Base-by-base conservation (phyloP, 768 basidiomycete species). In the Flagelloscypha sp. region DNA sequence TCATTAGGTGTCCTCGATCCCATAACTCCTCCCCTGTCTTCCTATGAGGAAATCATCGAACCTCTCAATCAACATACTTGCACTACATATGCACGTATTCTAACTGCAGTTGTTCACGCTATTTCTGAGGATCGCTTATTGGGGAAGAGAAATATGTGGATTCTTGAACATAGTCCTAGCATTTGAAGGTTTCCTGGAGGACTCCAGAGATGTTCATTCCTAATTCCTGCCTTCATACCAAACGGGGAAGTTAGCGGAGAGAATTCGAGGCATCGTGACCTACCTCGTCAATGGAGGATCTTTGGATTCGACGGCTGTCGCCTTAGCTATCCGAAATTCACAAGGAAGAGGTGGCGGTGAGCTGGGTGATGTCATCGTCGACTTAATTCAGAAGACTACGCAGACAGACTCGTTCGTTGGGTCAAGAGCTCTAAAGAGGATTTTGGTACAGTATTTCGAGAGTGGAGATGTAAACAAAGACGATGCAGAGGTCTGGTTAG, bases 401-500 rank as follows among this genome's bases (percentile, higher is more conserved):
- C 46, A 56, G 27, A 55, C 49, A 8, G 76, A 84, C 46, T 62
- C 57, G 22, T 51, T 72, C 3, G 57, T 75, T 16, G 76, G 82
- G 36, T 52, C 74, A 7, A 65, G 84, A 2, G 62, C 84, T 8
- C 54, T 95, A 18, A 61, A 71, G 30, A 57, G 61, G 15, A 62
- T 90, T 5, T 48, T 95, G 24, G 69, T 71, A 40, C 66, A 78
- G 50, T 45, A 75, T 41, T 55, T 84, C 30, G 63, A 70, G n/a
- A n/a, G n/a, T n/a, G n/a, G n/a, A 33, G 77, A 76, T 27, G 65
- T 79, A 1, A 71, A 71, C 3, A 68, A 61, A 29, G 61, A 58
- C 0, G 88, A 93, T 44, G 78, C 75, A 0, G 89, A 90, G 41
- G 51, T 67, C 27, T 94, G 94, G 89, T 54, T 95, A 30, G 49